Percentiles rank a stretch among this genome's conserved stretches.
Evolutionary conservation across 1,284 basidiomycete genomes (phyloP).

Genomic region (Moesziomyces aphidis): DNA sequence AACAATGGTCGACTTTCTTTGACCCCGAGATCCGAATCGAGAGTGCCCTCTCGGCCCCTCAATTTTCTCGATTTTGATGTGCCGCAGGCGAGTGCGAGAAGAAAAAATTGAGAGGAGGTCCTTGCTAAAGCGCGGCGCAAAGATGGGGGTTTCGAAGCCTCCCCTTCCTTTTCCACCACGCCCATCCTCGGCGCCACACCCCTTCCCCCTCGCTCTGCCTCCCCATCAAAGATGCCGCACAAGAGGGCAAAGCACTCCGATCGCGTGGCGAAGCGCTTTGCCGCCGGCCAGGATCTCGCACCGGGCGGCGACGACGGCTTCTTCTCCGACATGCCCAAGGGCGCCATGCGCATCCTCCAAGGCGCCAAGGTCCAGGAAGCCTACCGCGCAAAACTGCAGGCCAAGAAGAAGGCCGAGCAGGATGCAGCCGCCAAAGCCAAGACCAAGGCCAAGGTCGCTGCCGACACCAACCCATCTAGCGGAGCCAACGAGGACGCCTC

Average conservation of each 20-base stretch:
- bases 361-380: constrained; percentile 53
- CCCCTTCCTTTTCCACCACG: constrained; percentile 14
- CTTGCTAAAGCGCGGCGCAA: background rate
- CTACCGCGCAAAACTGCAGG: constrained; percentile 33
- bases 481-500: constrained; percentile 5
- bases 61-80: constrained; percentile 6
- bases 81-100: constrained; percentile 11
- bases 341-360: constrained; percentile 56
- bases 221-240: constrained; percentile 53
- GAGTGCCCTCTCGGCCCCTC: background rate
- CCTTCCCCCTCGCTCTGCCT: background rate
- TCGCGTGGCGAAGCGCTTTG: constrained; percentile 48
- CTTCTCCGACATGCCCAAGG: constrained; percentile 55
- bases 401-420: constrained; percentile 29
- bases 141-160: background rate
- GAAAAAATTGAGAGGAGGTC: background rate
- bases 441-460: constrained; percentile 21
- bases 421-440: constrained; percentile 35
- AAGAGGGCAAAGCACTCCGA: constrained; percentile 59
- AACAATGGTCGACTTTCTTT: background rate
- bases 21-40: background rate
- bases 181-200: constrained; percentile 13
- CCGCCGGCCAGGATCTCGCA: constrained; percentile 46
- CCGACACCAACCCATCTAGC: background rate
- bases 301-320: constrained; percentile 39